Conservation (phyloP, 2,329 filamentous ascomycete genomes). For the Aspergillus alliaceus region DNA sequence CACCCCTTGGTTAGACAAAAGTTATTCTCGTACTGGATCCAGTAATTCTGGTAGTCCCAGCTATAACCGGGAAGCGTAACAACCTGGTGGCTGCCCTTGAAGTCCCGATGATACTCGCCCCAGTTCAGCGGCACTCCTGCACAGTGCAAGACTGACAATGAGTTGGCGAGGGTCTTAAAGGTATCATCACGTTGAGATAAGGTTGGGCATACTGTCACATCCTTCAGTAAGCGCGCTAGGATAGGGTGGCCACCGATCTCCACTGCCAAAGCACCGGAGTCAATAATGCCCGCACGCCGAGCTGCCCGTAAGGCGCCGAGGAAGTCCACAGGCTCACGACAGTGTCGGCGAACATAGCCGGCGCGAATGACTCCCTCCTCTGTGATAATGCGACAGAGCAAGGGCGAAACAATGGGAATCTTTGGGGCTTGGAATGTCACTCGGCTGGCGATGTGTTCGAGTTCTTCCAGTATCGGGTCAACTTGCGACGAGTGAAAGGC, state of each 20-base stretch:
- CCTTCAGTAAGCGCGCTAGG: conserved; percentile 45
- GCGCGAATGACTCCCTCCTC: conserved; percentile 21
- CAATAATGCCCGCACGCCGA: not conserved
- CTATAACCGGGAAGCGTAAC: conserved; percentile 11
- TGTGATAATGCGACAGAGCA: conserved; percentile 42
- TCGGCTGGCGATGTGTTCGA: conserved; percentile 13
- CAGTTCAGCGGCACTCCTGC: conserved; percentile 38
- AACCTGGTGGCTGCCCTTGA: conserved; percentile 27
- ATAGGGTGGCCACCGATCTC: conserved; percentile 47
- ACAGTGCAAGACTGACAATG: conserved; percentile 34
- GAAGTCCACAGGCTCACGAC: not conserved
- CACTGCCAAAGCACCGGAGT: not conserved
- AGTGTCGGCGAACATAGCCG: not conserved
- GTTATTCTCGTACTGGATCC: not conserved
- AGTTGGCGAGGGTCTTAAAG: conserved; percentile 40
- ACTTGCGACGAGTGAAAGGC: conserved; percentile 30
- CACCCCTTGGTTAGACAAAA: not conserved
- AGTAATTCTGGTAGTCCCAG: not conserved
- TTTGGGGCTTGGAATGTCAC: conserved; percentile 39
- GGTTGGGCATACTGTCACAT: conserved; percentile 8
- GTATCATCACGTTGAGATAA: conserved; percentile 41
- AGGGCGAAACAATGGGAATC: conserved; percentile 46
- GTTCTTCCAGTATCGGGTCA: not conserved
- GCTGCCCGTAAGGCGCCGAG: conserved; percentile 33
- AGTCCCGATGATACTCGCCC: conserved; percentile 44